Conservation (phyloP, 2,329 filamentous ascomycete species). For the Colletotrichum tofieldiae region DNA sequence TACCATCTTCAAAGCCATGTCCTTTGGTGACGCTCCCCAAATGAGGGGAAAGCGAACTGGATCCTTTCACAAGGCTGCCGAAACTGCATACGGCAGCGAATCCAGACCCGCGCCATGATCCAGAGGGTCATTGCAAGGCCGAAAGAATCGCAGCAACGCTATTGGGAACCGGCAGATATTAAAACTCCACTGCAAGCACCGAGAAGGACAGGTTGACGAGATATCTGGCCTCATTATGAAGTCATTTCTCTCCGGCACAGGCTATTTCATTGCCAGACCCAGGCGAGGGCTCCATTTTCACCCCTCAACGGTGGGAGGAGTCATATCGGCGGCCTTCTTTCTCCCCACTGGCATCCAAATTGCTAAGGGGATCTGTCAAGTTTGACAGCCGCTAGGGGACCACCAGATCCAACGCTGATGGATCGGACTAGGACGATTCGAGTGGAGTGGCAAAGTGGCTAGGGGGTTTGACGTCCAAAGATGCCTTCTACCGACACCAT, state of each 20-base stretch:
- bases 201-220: constrained; percentile 25
- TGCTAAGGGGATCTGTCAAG: constrained; percentile 43
- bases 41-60: not conserved
- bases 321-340: constrained; percentile 21
- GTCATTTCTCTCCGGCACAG: constrained; percentile 27
- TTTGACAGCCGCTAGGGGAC: constrained; percentile 43
- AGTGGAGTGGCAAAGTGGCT: constrained; percentile 39
- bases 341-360: constrained; percentile 31
- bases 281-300: constrained; percentile 8
- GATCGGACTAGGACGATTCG: constrained; percentile 38
- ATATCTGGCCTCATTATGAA: constrained; percentile 42
- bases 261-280: constrained; percentile 12
- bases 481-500: constrained; percentile 37
- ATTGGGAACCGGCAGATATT: constrained; percentile 27
- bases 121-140: constrained; percentile 7
- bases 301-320: constrained; percentile 7
- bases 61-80: constrained; percentile 22
- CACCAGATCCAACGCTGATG: constrained; percentile 43
- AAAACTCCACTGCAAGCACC: constrained; percentile 18
- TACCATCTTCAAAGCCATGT: not conserved
- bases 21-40: not conserved
- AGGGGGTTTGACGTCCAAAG: constrained; percentile 41
- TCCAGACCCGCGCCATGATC: constrained; percentile 23
- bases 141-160: constrained; percentile 22
- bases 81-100: constrained; percentile 4